Evolutionary conservation across 2,329 filamentous ascomycete species (phyloP).

Genomic region (Pestalotiopsis sp.): DNA sequence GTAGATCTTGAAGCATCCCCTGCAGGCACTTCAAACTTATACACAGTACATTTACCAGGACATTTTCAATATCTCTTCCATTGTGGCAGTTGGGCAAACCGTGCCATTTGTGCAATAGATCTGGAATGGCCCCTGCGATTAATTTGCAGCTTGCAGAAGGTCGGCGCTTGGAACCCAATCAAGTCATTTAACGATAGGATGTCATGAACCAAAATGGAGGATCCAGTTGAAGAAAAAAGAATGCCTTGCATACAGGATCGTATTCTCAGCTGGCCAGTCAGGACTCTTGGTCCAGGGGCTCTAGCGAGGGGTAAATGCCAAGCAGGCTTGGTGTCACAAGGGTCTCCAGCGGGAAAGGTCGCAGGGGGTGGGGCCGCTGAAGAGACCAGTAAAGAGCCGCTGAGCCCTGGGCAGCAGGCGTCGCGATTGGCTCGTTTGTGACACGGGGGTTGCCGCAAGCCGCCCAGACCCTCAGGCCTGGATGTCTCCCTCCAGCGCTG

Average conservation of each 20-base stretch:
- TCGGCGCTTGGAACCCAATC: neutral
- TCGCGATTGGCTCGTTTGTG: neutral
- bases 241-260: neutral
- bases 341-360: neutral
- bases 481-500: constrained; percentile 12
- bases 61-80: too few relatives aligned
- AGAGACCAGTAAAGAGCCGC: neutral
- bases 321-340: neutral
- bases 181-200: neutral
- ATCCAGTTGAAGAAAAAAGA: neutral
- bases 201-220: neutral
- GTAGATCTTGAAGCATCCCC: neutral
- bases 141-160: neutral
- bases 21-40: too few relatives aligned
- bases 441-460: neutral
- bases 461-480: constrained; percentile 22
- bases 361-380: neutral
- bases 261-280: neutral
- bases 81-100: too few relatives aligned
- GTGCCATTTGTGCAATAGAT: neutral
- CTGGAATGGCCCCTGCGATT: neutral
- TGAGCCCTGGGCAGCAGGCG: neutral
- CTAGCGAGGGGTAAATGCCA: neutral
- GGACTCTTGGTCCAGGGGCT: neutral
- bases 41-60: too few relatives aligned